Conservation (phyloP, 495 filamentous ascomycete genomes). For the Penicillium chermesinum region DNA sequence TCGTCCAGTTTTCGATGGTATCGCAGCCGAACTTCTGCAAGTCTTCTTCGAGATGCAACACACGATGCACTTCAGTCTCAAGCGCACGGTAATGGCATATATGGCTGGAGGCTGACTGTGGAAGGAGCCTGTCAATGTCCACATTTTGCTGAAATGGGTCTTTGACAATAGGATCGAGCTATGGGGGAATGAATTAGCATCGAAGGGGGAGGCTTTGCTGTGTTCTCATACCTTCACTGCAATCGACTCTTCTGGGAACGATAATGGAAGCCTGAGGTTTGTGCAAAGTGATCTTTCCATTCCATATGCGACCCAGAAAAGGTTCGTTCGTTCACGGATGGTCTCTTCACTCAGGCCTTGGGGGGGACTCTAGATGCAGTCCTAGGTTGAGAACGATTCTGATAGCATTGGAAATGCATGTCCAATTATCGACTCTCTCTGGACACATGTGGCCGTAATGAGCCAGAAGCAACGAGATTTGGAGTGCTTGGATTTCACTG, state of each 20-base stretch:
- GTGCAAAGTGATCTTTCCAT: neutral
- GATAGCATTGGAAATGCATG: neutral
- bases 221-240: neutral
- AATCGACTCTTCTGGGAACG: slow-evolving; percentile 1
- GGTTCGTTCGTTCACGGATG: neutral
- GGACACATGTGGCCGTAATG: neutral
- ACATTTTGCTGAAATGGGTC: too few relatives aligned
- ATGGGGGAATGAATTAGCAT: neutral
- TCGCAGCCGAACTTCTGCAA: neutral
- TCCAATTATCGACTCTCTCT: neutral
- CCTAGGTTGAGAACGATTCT: neutral
- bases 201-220: too few relatives aligned
- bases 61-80: neutral
- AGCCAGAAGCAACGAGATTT: neutral
- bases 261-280: neutral
- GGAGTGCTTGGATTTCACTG: neutral
- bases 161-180: neutral
- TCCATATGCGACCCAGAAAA: slow-evolving; percentile 1
- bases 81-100: neutral
- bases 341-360: neutral
- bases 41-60: slow-evolving; percentile 1
- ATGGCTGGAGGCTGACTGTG: too few relatives aligned
- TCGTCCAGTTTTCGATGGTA: neutral
- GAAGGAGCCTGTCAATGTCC: too few relatives aligned
- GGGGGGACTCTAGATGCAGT: neutral